These are phyloP conservation scores for Aegilops speltoides DNA, from an alignment of 176 grass and related monocot genomes.

Conservation along the genomic window DNA sequence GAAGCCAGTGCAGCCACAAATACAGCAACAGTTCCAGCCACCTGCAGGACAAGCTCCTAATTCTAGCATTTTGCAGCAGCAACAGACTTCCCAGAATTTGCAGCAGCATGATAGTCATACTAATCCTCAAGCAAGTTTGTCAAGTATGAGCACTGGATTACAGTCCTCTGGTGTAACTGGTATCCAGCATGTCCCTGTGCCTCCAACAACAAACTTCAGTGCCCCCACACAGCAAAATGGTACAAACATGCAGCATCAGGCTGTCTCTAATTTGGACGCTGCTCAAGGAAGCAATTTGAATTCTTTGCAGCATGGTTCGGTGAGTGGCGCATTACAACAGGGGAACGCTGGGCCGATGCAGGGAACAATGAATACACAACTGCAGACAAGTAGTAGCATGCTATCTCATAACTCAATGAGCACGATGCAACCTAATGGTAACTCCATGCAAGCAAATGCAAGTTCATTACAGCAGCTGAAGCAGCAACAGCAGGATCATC, in stretches of 20 bases:
- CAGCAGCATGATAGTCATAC: slow-evolving; percentile 71
- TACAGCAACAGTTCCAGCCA: slow-evolving; percentile 59
- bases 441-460: slow-evolving; percentile 57
- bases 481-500: slow-evolving; percentile 79
- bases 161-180: slow-evolving; percentile 45
- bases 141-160: slow-evolving; percentile 47
- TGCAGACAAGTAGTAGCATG: slow-evolving; percentile 55
- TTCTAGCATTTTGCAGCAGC: slow-evolving; percentile 61
- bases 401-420: slow-evolving; percentile 51
- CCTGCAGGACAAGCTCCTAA: slow-evolving; percentile 54
- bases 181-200: slow-evolving; percentile 57
- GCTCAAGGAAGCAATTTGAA: slow-evolving; percentile 56
- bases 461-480: slow-evolving; percentile 67
- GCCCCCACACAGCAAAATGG: slow-evolving; percentile 69
- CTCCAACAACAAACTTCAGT: slow-evolving; percentile 65
- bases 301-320: slow-evolving; percentile 65
- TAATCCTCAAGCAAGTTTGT: slow-evolving; percentile 61
- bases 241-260: slow-evolving; percentile 49
- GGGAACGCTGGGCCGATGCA: slow-evolving; percentile 47
- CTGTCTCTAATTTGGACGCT: slow-evolving; percentile 49
- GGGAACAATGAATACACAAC: slow-evolving; percentile 43
- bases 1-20: slow-evolving; percentile 48
- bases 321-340: slow-evolving; percentile 43
- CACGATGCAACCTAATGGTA: slow-evolving; percentile 60
- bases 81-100: slow-evolving; percentile 58